These are phyloP conservation scores for Tetrapisispora taiwanensis DNA, from an alignment of 805 yeast genomes.

Conservation along the genomic window DNA sequence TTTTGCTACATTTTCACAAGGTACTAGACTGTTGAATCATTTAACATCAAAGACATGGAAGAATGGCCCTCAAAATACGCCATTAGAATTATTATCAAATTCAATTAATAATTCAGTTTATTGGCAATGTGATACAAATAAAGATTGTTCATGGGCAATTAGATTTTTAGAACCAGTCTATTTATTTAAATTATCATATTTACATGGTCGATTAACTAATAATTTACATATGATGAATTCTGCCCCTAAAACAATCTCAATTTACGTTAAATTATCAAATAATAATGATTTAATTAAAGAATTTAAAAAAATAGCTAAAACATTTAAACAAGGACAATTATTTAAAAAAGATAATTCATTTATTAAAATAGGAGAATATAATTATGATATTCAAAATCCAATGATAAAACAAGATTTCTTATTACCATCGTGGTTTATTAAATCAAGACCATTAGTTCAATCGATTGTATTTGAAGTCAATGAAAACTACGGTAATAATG, in stretches of 20 bases:
- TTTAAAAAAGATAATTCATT: constrained; percentile 15
- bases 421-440: constrained; percentile 26
- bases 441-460: constrained; percentile 24
- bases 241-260: constrained; percentile 28
- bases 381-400: constrained; percentile 18
- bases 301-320: constrained; percentile 10
- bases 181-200: constrained; percentile 28
- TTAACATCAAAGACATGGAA: constrained; percentile 28
- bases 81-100: constrained; percentile 18
- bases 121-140: constrained; percentile 25
- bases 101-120: constrained; percentile 20
- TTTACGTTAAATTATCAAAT: constrained; percentile 17
- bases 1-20: constrained; percentile 28
- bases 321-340: constrained; percentile 11
- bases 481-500: constrained; percentile 31
- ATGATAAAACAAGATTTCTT: constrained; percentile 23
- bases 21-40: constrained; percentile 31
- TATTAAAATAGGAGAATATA: constrained; percentile 22
- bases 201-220: constrained; percentile 31
- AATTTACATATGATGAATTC: constrained; percentile 31
- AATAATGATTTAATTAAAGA: not conserved
- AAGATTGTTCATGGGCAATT: constrained; percentile 29
- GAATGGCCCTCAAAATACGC: constrained; percentile 19
- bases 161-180: constrained; percentile 32
- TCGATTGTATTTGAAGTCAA: constrained; percentile 25